Evolutionary conservation across 2,329 filamentous ascomycete species (phyloP).

Genomic region (Hysterium pulicare): DNA sequence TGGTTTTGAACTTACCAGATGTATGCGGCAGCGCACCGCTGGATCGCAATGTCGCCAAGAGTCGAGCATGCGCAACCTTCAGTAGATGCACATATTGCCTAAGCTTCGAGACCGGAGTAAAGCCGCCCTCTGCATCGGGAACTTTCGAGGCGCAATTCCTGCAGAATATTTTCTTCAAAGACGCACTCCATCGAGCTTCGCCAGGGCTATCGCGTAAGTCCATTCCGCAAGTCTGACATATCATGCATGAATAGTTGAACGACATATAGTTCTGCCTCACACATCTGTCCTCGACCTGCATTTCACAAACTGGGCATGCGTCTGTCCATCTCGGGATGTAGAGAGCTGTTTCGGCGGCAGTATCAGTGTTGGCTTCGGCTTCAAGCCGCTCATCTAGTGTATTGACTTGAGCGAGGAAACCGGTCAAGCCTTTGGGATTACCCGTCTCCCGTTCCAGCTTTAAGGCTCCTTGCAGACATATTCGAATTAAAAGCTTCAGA

Average conservation of each 20-base stretch:
- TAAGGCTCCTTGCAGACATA: conserved; percentile 89
- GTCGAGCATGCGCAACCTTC: conserved; percentile 81
- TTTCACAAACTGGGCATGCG: conserved; percentile 75
- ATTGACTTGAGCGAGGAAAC: conserved; percentile 79
- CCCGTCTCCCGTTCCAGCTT: conserved; percentile 83
- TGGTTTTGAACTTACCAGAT: conserved; percentile 49
- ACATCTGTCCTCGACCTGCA: conserved; percentile 94
- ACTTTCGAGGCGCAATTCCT: conserved; percentile 59
- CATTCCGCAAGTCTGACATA: conserved; percentile 65
- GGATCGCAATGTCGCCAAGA: conserved; percentile 80
- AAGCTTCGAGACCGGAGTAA: conserved; percentile 77
- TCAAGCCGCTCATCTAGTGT: conserved; percentile 63
- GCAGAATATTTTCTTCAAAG: conserved; percentile 70
- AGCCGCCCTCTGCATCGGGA: conserved; percentile 57
- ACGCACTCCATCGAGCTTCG: conserved; percentile 69
- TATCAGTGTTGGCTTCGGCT: conserved; percentile 37
- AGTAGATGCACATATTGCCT: conserved; percentile 94
- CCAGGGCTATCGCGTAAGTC: conserved; percentile 67
- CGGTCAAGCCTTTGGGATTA: conserved; percentile 70
- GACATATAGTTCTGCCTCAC: conserved; percentile 69
- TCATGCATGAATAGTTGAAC: conserved; percentile 80
- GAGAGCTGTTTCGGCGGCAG: conserved; percentile 38
- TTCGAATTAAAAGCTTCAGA: conserved; percentile 92
- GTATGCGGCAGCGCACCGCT: conserved; percentile 76
- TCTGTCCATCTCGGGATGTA: conserved; percentile 56